phyloP scores from a whole-genome alignment of 345 rosid species.

The Aquilaria yunnanensis region DNA sequence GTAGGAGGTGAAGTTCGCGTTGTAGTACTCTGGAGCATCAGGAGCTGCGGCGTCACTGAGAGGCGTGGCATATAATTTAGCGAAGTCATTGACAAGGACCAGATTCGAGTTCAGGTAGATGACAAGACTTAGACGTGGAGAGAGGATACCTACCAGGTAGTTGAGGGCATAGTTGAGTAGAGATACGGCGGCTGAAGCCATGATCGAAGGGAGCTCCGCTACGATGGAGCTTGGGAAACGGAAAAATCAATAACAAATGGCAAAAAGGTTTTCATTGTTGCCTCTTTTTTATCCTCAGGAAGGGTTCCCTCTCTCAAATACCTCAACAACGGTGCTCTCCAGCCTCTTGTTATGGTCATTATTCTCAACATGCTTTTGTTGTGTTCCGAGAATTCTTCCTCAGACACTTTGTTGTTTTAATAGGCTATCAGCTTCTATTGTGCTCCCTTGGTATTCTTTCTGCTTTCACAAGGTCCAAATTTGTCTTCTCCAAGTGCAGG shows the following conservation, averaged over 20 bases:
- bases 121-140: constrained; percentile 47
- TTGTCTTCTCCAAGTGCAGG: too few relatives aligned
- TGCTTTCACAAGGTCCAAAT: too few relatives aligned
- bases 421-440: too few relatives aligned
- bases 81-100: constrained; percentile 68
- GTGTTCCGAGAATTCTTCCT: too few relatives aligned
- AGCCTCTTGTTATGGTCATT: too few relatives aligned
- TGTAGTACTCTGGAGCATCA: constrained; percentile 78
- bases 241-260: constrained; percentile 21
- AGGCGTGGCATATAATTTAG: constrained; percentile 52
- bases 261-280: too few relatives aligned
- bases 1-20: constrained; percentile 76
- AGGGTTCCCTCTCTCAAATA: too few relatives aligned
- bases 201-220: constrained; percentile 66
- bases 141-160: constrained; percentile 61
- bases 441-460: too few relatives aligned
- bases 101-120: constrained; percentile 83
- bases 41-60: constrained; percentile 38
- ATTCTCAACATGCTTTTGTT: too few relatives aligned
- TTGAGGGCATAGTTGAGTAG: constrained; percentile 82
- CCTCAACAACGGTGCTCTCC: too few relatives aligned
- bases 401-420: too few relatives aligned
- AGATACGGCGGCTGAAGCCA: constrained; percentile 73
- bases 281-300: too few relatives aligned
- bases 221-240: constrained; percentile 59